Percentiles rank a stretch among this genome's conserved stretches.
Evolutionary conservation across 2,329 filamentous ascomycete genomes (phyloP).

Genomic region (Microcera coccophila): DNA sequence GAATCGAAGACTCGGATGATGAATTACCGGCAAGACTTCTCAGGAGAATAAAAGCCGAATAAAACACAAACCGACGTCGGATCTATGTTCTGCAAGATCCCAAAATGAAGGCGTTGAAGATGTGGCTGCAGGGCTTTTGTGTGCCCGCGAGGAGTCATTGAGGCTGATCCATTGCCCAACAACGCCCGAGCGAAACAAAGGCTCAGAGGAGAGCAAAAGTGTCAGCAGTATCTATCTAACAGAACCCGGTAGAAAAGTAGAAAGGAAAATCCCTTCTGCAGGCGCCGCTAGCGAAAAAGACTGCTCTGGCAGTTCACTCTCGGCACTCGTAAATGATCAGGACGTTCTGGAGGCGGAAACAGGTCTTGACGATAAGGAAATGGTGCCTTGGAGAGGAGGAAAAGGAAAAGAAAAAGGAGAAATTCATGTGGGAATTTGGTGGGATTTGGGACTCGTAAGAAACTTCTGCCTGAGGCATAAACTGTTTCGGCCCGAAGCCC

Average conservation of each 20-base stretch:
- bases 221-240: slow-evolving; percentile 98
- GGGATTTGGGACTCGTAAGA: slow-evolving; percentile 1
- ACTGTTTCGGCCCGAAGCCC: not conserved
- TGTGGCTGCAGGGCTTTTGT: not conserved
- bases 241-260: slow-evolving; percentile 64
- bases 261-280: slow-evolving; percentile 47
- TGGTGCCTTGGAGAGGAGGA: slow-evolving; percentile 59
- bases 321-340: slow-evolving; percentile 90
- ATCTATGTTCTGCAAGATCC: too few species aligned
- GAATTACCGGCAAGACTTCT: slow-evolving; percentile 4
- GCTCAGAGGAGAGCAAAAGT: slow-evolving; percentile 33
- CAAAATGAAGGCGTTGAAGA: too few species aligned
- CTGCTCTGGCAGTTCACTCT: slow-evolving; percentile 68
- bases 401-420: slow-evolving; percentile 31
- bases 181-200: not conserved
- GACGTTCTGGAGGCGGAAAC: slow-evolving; percentile 65
- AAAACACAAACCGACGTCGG: too few species aligned
- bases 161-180: not conserved
- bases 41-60: slow-evolving; percentile 1
- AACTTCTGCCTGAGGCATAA: not conserved
- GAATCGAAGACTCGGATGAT: too few species aligned
- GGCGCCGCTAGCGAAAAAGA: slow-evolving; percentile 99
- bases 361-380: slow-evolving; percentile 95
- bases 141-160: not conserved
- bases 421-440: slow-evolving; percentile 17